These are phyloP conservation scores for Malus sieversii DNA, from an alignment of 306 rosid genomes.

Conservation along the genomic window DNA sequence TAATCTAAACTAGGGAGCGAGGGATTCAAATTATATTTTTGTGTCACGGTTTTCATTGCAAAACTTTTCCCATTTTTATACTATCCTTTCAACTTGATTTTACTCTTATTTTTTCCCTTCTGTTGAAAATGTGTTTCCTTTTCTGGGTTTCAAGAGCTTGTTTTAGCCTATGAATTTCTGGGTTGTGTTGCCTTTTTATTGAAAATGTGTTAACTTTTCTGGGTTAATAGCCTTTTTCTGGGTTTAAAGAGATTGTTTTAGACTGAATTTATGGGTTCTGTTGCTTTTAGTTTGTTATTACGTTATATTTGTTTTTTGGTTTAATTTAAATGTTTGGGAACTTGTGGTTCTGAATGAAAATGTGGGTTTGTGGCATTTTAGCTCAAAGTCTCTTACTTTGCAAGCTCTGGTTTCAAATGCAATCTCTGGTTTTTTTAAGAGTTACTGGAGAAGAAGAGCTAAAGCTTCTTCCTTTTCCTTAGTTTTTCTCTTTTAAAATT, in stretches of 20 bases:
- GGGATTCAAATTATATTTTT: too few species aligned
- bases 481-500: background rate
- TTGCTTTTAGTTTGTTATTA: background rate
- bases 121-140: background rate
- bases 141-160: background rate
- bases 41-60: background rate
- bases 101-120: background rate
- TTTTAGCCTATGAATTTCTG: background rate
- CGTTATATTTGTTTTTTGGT: background rate
- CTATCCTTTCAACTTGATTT: background rate
- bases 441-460: background rate
- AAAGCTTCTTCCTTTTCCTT: conserved; percentile 2
- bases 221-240: background rate
- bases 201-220: background rate
- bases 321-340: background rate
- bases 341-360: conserved; percentile 10
- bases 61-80: background rate
- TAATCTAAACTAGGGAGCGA: background rate
- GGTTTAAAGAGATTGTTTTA: background rate
- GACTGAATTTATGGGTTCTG: background rate
- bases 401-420: background rate
- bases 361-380: background rate
- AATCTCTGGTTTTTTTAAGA: background rate
- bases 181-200: background rate
- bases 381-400: background rate